Conservation (phyloP, 2,329 filamentous ascomycete genomes). For the Cytospora schulzeri region DNA sequence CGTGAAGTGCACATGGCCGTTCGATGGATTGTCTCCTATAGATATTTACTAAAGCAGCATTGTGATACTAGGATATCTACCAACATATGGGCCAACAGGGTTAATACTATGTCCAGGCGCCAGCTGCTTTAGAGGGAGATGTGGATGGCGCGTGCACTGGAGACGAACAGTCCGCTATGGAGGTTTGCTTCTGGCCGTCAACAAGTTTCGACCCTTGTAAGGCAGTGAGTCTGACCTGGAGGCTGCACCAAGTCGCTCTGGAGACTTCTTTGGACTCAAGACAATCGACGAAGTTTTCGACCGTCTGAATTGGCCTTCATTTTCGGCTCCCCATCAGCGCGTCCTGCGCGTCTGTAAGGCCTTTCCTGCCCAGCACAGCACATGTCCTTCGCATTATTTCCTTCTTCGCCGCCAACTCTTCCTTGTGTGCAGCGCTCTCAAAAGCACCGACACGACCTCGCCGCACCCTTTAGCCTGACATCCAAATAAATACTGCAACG, state of each 20-base stretch:
- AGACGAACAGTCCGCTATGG: background rate
- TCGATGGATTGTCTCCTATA: too few relatives aligned
- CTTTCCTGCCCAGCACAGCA: background rate
- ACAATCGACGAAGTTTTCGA: background rate
- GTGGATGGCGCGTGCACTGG: background rate
- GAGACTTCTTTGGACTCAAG: background rate
- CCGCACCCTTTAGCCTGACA: background rate
- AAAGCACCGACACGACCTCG: background rate
- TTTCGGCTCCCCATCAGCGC: background rate
- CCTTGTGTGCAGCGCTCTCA: background rate
- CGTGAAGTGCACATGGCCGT: conserved; percentile 8
- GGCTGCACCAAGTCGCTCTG: background rate
- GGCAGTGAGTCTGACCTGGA: background rate
- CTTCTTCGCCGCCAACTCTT: background rate
- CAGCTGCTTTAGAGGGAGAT: background rate
- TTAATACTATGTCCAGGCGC: background rate
- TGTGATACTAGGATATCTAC: background rate
- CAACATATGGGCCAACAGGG: background rate
- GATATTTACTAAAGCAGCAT: background rate
- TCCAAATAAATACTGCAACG: background rate
- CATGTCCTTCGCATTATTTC: background rate
- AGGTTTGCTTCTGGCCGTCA: background rate
- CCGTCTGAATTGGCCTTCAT: background rate
- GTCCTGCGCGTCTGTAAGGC: background rate
- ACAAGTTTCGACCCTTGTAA: background rate